These are phyloP conservation scores for Caloboletus inedulis DNA, from an alignment of 1,284 basidiomycete species.

Conservation along the genomic window DNA sequence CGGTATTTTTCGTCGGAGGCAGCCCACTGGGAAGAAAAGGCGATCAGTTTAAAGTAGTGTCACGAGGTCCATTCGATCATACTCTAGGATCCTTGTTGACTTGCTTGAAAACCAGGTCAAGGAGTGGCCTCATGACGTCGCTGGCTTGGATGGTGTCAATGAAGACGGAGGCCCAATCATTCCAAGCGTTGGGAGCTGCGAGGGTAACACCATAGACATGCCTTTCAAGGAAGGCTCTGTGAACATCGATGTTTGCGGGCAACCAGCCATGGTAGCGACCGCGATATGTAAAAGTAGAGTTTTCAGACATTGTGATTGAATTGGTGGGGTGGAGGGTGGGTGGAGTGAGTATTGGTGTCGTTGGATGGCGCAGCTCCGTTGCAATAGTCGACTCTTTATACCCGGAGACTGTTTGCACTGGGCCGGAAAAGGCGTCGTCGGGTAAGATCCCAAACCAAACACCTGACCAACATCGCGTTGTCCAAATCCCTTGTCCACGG, in stretches of 20 bases:
- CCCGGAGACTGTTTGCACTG: background rate
- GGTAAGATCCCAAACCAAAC: background rate
- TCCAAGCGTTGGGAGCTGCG: background rate
- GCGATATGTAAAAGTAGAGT: background rate
- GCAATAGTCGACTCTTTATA: background rate
- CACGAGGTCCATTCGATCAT: background rate
- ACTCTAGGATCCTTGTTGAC: constrained; percentile 7
- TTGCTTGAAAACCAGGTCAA: background rate
- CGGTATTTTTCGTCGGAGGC: background rate
- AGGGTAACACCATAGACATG: background rate
- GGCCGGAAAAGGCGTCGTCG: background rate
- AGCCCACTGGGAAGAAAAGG: constrained; percentile 2
- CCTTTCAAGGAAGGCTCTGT: constrained; percentile 5
- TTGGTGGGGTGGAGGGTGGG: background rate
- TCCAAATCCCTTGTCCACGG: background rate
- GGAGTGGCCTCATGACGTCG: background rate
- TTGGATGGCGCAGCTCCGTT: background rate
- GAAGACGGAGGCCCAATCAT: background rate
- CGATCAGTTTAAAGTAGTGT: background rate
- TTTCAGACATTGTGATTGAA: background rate
- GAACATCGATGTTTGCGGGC: background rate
- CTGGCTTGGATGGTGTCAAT: background rate
- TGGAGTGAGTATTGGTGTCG: background rate
- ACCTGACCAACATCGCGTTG: background rate
- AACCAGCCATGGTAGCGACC: constrained; percentile 2